A percentile compares a stretch with the other conserved stretches of the same genome.
These are phyloP conservation scores for Salix viminalis DNA, from an alignment of 345 rosid species.

Conservation along the genomic window DNA sequence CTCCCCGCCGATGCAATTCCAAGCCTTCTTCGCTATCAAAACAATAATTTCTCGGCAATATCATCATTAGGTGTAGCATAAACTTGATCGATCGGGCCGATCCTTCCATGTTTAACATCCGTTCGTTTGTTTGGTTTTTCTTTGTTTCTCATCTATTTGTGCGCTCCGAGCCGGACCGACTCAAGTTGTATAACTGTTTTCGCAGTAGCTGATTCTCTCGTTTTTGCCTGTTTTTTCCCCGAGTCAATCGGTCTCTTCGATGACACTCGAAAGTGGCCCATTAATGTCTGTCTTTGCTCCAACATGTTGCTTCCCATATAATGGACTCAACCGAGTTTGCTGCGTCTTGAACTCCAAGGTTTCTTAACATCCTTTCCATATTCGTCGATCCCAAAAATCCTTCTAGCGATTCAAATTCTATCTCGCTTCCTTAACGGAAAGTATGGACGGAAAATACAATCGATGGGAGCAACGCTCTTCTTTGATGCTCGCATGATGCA, in stretches of 20 bases:
- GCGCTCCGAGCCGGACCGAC: no score
- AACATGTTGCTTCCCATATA: conserved; percentile 30
- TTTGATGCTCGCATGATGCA: conserved; percentile 34
- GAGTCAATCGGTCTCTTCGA: neutral
- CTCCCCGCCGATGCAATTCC: no score
- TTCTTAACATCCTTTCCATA: conserved; percentile 5
- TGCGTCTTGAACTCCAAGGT: neutral
- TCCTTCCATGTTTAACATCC: no score
- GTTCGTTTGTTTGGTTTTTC: no score
- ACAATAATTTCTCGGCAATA: no score
- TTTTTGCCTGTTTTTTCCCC: no score
- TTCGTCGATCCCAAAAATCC: conserved; percentile 23
- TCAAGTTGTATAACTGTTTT: neutral
- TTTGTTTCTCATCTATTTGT: no score
- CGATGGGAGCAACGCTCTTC: conserved; percentile 19
- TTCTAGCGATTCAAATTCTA: conserved; percentile 17
- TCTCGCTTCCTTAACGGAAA: conserved; percentile 6
- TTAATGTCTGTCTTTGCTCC: conserved; percentile 22
- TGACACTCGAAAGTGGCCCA: conserved; percentile 29
- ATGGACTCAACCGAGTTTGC: conserved; percentile 15
- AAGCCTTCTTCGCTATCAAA: no score
- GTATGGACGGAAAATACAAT: conserved; percentile 21
- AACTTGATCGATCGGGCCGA: no score
- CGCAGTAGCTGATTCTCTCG: neutral
- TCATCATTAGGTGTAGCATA: no score